A percentile compares a stretch with the other conserved stretches of the same genome.
phyloP scores from a whole-genome alignment of 352 stramenopile species.

The Globisporangium polare region DNA sequence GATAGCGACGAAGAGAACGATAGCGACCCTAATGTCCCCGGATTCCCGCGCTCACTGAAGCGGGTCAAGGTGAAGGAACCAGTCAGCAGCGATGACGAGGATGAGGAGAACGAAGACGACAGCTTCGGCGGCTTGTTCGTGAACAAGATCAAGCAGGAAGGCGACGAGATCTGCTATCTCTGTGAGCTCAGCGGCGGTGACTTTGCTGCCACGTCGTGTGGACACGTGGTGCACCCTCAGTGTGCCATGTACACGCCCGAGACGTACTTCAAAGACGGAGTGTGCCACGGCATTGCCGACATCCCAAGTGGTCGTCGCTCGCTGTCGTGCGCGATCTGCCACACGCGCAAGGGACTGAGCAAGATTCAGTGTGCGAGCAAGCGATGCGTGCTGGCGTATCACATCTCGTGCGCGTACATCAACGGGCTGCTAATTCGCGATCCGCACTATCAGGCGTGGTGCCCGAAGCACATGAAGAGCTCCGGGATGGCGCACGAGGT shows the following conservation, averaged over 20 bases:
- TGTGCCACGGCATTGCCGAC: slow-evolving; percentile 57
- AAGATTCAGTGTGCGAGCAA: slow-evolving; percentile 77
- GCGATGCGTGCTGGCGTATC: slow-evolving; percentile 60
- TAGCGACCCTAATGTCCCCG: slow-evolving; percentile 6
- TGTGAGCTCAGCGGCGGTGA: slow-evolving; percentile 75
- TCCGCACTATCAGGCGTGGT: slow-evolving; percentile 74
- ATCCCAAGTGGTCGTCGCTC: slow-evolving; percentile 44
- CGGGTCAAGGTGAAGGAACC: slow-evolving; percentile 19
- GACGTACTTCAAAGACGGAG: slow-evolving; percentile 72
- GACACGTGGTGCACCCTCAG: slow-evolving; percentile 63
- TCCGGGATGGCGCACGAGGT: slow-evolving; percentile 62
- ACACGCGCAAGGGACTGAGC: slow-evolving; percentile 57
- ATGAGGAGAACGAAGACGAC: slow-evolving; percentile 47
- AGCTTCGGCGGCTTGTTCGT: slow-evolving; percentile 72
- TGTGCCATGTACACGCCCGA: slow-evolving; percentile 84
- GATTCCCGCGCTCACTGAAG: slow-evolving; percentile 6
- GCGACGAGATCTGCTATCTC: slow-evolving; percentile 61
- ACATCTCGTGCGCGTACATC: slow-evolving; percentile 73
- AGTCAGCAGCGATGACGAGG: slow-evolving; percentile 25
- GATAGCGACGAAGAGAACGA: slow-evolving; percentile 44
- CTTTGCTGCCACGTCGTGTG: slow-evolving; percentile 65
- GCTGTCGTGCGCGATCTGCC: slow-evolving; percentile 61
- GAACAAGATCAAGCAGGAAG: slow-evolving; percentile 73
- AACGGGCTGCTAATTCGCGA: slow-evolving; percentile 59
- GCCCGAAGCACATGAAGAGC: slow-evolving; percentile 67